phyloP scores from a whole-genome alignment of 805 yeast species.

The Lipomyces japonicus region DNA sequence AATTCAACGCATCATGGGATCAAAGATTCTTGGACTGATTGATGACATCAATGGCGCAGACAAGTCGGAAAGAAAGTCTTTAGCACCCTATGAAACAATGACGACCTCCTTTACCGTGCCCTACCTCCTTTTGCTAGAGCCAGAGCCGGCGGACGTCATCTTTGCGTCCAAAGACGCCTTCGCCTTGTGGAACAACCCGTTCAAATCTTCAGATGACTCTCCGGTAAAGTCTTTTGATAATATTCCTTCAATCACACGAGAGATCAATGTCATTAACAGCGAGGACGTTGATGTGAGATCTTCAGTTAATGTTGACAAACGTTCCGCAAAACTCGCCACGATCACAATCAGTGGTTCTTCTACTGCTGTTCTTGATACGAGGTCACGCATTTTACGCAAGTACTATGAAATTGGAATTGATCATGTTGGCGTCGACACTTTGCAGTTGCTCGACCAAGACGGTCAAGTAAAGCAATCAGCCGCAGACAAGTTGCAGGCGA shows the following conservation, averaged over 20 bases:
- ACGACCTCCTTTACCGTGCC: constrained; percentile 27
- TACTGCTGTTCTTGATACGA: constrained; percentile 13
- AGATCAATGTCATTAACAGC: constrained; percentile 8
- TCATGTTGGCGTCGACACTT: constrained; percentile 29
- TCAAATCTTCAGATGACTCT: neutral
- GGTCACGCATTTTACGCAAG: constrained; percentile 10
- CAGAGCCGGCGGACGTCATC: constrained; percentile 16
- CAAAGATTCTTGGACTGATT: neutral
- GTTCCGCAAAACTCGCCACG: constrained; percentile 8
- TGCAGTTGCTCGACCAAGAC: constrained; percentile 20
- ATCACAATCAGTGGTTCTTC: constrained; percentile 20
- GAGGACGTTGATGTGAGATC: constrained; percentile 6
- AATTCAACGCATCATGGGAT: neutral
- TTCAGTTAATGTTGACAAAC: constrained; percentile 7
- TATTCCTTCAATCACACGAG: constrained; percentile 6
- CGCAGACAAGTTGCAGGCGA: constrained; percentile 36
- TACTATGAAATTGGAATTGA: constrained; percentile 23
- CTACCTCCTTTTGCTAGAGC: constrained; percentile 24
- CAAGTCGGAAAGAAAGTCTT: neutral
- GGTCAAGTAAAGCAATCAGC: constrained; percentile 16
- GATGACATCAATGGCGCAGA: neutral
- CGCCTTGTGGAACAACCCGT: constrained; percentile 27
- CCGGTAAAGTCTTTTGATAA: constrained; percentile 19
- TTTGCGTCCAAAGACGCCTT: constrained; percentile 20
- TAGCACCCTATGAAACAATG: constrained; percentile 18